Conservation (phyloP, 768 basidiomycete genomes). For the Thelephora aurantiotincta region DNA sequence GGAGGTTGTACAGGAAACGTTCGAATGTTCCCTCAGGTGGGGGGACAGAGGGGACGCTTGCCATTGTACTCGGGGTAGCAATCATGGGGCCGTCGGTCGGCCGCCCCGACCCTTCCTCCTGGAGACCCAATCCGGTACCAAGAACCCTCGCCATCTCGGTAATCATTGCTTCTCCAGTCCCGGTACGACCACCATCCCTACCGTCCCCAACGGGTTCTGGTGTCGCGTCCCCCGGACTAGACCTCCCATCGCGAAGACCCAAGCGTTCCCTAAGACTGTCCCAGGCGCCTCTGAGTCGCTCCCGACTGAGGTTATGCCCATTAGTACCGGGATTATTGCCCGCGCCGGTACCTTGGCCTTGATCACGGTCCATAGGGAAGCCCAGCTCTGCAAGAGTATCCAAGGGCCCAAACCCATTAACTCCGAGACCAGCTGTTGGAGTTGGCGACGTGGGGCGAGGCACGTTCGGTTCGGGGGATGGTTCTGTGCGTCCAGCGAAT, state of each 20-base stretch:
- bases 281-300: conserved; percentile 52
- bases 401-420: conserved; percentile 16
- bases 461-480: conserved; percentile 9
- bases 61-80: conserved; percentile 7
- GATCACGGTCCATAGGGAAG: conserved; percentile 2
- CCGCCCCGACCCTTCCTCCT: background rate
- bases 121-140: conserved; percentile 45
- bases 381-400: conserved; percentile 13
- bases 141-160: conserved; percentile 75
- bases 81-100: conserved; percentile 1
- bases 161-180: conserved; percentile 48
- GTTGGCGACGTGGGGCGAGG: conserved; percentile 26
- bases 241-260: conserved; percentile 23
- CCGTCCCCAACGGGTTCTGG: background rate
- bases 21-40: conserved; percentile 64
- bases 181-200: conserved; percentile 3
- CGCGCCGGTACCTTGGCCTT: conserved; percentile 1
- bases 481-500: conserved; percentile 19
- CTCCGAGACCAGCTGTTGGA: conserved; percentile 22
- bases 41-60: background rate
- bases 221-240: background rate
- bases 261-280: conserved; percentile 54
- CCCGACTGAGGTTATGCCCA: conserved; percentile 12
- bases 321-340: background rate
- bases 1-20: conserved; percentile 66